A percentile compares a stretch with the other conserved stretches of the same genome.
Evolutionary conservation across 129 eudicot species (phyloP).

Genomic region (Pseudognaphalium luteoalbum): DNA sequence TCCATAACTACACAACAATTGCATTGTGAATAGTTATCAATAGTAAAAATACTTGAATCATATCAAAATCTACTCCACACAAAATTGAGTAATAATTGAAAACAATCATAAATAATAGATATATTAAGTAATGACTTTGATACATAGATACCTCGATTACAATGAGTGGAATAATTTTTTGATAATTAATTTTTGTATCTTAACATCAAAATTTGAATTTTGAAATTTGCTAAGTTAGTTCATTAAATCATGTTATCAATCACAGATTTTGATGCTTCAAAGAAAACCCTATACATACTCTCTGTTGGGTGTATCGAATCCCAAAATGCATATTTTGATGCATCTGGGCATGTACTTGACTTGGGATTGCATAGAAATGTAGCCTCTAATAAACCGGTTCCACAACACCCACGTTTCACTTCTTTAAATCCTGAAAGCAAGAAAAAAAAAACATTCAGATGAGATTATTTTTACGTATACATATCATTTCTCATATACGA

Average conservation of each 20-base stretch:
- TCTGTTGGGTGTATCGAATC: slow-evolving; percentile 64
- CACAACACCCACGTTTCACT: slow-evolving; percentile 66
- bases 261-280: slow-evolving; percentile 28
- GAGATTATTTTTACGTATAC: background rate
- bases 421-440: slow-evolving; percentile 38
- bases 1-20: too few species aligned
- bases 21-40: too few species aligned
- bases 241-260: slow-evolving; percentile 39
- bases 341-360: slow-evolving; percentile 48
- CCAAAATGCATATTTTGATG: slow-evolving; percentile 56
- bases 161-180: background rate
- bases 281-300: slow-evolving; percentile 31
- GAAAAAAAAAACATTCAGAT: background rate
- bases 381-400: slow-evolving; percentile 64
- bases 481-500: background rate
- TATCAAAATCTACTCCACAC: too few species aligned
- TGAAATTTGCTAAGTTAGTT: slow-evolving; percentile 4
- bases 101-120: too few species aligned
- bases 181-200: background rate
- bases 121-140: too few species aligned
- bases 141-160: too few species aligned
- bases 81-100: too few species aligned
- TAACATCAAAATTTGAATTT: background rate
- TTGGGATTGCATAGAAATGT: slow-evolving; percentile 52
- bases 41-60: too few species aligned